phyloP scores from a whole-genome alignment of 495 filamentous ascomycete genomes.

The Poronia punctata region DNA sequence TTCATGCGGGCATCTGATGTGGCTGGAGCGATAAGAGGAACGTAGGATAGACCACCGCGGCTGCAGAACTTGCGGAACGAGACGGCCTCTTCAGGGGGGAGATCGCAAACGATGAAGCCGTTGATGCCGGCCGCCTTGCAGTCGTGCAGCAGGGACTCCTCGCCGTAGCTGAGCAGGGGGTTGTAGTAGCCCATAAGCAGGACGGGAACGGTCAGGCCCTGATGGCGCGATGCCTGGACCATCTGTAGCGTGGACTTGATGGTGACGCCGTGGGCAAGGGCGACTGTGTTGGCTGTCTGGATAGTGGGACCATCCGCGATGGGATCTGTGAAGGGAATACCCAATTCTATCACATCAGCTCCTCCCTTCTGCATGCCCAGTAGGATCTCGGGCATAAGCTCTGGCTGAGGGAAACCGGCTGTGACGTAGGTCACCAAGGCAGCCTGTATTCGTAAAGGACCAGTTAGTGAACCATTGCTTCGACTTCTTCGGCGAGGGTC shows the following conservation, averaged over 20 bases:
- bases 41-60: slow-evolving; percentile 76
- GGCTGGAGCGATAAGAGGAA: slow-evolving; percentile 89
- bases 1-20: slow-evolving; percentile 92
- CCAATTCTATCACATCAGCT: slow-evolving; percentile 78
- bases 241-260: slow-evolving; percentile 69
- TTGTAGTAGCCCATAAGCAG: slow-evolving; percentile 99
- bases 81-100: slow-evolving; percentile 94
- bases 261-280: slow-evolving; percentile 82
- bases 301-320: slow-evolving; percentile 95
- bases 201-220: slow-evolving; percentile 72
- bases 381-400: slow-evolving; percentile 75
- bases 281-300: slow-evolving; percentile 81
- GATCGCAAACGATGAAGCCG: slow-evolving; percentile 95
- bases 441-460: slow-evolving; percentile 34
- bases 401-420: slow-evolving; percentile 81
- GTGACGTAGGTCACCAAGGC: slow-evolving; percentile 96
- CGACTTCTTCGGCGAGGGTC: background rate
- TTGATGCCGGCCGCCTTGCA: slow-evolving; percentile 83
- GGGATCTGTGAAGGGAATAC: slow-evolving; percentile 94
- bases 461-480: slow-evolving; percentile 1
- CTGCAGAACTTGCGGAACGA: slow-evolving; percentile 82
- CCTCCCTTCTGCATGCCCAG: slow-evolving; percentile 89
- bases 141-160: slow-evolving; percentile 79
- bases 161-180: slow-evolving; percentile 85
- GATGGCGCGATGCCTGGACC: slow-evolving; percentile 65